Evolutionary conservation across 2,329 filamentous ascomycete species (phyloP).

Genomic region (Fusarium bactridioides): DNA sequence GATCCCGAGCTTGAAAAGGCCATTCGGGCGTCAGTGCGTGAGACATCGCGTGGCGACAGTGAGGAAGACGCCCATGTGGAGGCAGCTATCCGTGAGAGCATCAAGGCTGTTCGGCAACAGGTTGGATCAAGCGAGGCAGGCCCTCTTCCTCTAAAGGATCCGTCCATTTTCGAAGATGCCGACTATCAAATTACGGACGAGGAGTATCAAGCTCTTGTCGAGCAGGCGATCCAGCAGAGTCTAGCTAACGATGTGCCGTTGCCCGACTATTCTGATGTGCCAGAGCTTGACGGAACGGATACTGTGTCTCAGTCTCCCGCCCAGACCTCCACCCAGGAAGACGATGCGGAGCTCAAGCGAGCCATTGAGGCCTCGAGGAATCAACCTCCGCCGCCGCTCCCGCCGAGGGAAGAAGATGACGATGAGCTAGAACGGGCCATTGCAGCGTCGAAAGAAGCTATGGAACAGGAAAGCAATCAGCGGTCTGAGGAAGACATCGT

Average conservation of each 20-base stretch:
- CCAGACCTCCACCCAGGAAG: constrained; percentile 19
- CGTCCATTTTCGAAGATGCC: constrained; percentile 49
- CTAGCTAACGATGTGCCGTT: constrained; percentile 41
- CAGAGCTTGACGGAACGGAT: constrained; percentile 20
- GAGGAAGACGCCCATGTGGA: constrained; percentile 77
- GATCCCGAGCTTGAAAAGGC: constrained; percentile 74
- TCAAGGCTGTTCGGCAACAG: constrained; percentile 60
- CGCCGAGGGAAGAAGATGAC: constrained; percentile 35
- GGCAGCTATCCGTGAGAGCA: constrained; percentile 75
- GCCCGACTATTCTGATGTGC: constrained; percentile 30
- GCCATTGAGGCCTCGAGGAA: constrained; percentile 53
- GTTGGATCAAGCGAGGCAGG: constrained; percentile 40
- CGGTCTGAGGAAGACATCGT: constrained; percentile 74
- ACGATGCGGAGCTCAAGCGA: constrained; percentile 50
- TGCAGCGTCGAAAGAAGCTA: constrained; percentile 49
- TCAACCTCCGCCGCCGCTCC: constrained; percentile 29
- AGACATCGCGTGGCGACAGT: constrained; percentile 74
- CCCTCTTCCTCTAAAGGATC: constrained; percentile 39
- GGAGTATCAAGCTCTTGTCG: constrained; percentile 64
- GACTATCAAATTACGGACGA: constrained; percentile 62
- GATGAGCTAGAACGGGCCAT: constrained; percentile 51
- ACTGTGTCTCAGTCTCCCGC: background rate
- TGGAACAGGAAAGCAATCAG: constrained; percentile 51
- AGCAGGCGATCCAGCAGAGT: constrained; percentile 64
- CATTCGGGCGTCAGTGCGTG: constrained; percentile 72